These are phyloP conservation scores for Russula sp. DNA, from an alignment of 768 basidiomycete species.

Conservation along the genomic window DNA sequence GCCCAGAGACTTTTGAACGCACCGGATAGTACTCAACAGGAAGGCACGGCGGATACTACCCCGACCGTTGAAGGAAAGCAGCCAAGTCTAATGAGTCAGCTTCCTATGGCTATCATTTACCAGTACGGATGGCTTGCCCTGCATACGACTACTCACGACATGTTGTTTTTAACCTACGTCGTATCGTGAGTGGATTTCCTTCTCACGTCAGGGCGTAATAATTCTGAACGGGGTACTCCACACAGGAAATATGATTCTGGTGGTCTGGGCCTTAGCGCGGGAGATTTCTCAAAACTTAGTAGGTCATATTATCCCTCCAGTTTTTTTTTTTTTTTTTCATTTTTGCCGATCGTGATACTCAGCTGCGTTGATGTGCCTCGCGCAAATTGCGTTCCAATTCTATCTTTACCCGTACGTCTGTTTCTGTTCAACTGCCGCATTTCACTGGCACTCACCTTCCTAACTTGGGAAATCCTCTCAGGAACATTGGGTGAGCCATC, in stretches of 20 bases:
- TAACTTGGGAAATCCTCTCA: conserved; percentile 23
- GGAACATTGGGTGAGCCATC: conserved; percentile 39
- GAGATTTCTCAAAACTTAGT: conserved; percentile 91
- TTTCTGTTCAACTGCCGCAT: background rate
- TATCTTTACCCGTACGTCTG: conserved; percentile 78
- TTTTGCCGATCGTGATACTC: conserved; percentile 26
- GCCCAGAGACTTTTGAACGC: conserved; percentile 57
- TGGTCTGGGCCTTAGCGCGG: conserved; percentile 88
- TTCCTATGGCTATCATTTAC: conserved; percentile 81
- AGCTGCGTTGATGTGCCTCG: conserved; percentile 94
- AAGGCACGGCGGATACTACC: conserved; percentile 36
- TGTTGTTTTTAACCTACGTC: conserved; percentile 87
- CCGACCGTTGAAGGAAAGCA: conserved; percentile 52
- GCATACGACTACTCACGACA: conserved; percentile 87
- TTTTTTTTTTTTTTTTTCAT: too few species aligned
- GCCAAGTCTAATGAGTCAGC: conserved; percentile 64
- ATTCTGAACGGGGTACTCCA: conserved; percentile 3
- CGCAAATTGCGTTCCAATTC: conserved; percentile 89
- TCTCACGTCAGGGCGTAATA: conserved; percentile 13
- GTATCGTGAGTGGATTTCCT: conserved; percentile 60
- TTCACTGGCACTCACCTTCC: background rate
- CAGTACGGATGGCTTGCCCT: conserved; percentile 90
- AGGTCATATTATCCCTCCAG: conserved; percentile 32
- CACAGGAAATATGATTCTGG: conserved; percentile 74
- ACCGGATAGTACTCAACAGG: conserved; percentile 40